These are phyloP conservation scores for Apiospora aurea DNA, from an alignment of 2,329 filamentous ascomycete genomes.

Conservation along the genomic window DNA sequence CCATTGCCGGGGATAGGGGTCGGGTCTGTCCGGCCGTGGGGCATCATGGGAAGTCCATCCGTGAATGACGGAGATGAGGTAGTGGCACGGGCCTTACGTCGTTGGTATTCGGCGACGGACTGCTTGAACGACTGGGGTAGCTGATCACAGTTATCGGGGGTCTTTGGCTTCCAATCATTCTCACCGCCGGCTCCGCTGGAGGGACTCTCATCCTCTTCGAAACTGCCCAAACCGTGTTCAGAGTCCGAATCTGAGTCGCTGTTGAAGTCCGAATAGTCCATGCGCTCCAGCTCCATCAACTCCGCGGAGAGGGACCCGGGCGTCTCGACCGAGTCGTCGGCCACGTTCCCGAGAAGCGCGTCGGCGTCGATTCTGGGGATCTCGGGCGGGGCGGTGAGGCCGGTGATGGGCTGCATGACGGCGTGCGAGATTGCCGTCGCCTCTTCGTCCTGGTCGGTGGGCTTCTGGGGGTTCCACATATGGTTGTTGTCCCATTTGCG, in stretches of 20 bases:
- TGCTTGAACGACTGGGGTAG: neutral
- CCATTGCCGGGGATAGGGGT: neutral
- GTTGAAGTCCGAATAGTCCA: neutral
- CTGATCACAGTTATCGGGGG: neutral
- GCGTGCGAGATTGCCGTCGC: neutral
- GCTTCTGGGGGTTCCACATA: neutral
- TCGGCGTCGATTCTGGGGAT: neutral
- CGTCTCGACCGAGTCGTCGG: neutral
- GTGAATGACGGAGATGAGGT: neutral
- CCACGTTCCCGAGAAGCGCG: neutral
- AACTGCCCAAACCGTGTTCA: neutral
- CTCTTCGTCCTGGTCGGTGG: neutral
- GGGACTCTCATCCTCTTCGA: neutral
- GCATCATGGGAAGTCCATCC: neutral
- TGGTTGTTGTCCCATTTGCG: slow-evolving; percentile 19
- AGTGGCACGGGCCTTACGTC: neutral
- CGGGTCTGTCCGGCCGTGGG: neutral
- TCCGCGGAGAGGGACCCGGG: neutral
- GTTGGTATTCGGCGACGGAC: neutral
- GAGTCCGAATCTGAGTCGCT: neutral
- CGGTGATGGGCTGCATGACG: neutral
- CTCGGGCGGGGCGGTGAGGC: neutral
- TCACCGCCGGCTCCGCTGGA: neutral
- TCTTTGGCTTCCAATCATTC: neutral
- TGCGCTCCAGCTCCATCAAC: neutral